phyloP scores from a whole-genome alignment of 2,329 filamentous ascomycete species.

The Orbilia brochopaga region DNA sequence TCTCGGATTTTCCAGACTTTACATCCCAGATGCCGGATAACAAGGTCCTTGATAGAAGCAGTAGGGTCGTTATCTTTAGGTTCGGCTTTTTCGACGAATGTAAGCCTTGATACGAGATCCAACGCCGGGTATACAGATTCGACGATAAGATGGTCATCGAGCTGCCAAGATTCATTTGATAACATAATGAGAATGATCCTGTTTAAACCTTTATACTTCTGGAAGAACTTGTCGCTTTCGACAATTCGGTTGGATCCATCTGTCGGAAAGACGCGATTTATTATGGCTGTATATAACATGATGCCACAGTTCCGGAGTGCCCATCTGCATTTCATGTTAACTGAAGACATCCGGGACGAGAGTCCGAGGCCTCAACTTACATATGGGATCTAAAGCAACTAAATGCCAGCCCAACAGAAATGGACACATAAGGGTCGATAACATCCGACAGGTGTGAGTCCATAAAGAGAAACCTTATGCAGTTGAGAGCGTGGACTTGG shows the following conservation, averaged over 20 bases:
- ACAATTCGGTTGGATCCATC: constrained; percentile 31
- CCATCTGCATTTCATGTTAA: constrained; percentile 63
- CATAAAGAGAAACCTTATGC: constrained; percentile 87
- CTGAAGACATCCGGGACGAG: constrained; percentile 46
- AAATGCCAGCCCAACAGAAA: constrained; percentile 78
- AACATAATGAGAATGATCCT: constrained; percentile 26
- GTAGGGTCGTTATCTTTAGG: constrained; percentile 19
- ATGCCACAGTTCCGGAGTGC: constrained; percentile 92
- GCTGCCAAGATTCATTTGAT: constrained; percentile 30
- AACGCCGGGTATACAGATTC: constrained; percentile 82
- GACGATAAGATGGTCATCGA: constrained; percentile 55
- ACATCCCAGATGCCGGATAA: constrained; percentile 70
- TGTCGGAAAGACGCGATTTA: constrained; percentile 70
- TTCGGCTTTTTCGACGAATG: constrained; percentile 13
- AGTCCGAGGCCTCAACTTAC: constrained; percentile 60
- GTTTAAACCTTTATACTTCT: constrained; percentile 28
- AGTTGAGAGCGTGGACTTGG: constrained; percentile 95
- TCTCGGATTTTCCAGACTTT: constrained; percentile 81
- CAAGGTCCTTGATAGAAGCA: constrained; percentile 65
- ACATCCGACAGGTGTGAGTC: constrained; percentile 75
- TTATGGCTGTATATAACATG: constrained; percentile 83
- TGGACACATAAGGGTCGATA: constrained; percentile 75
- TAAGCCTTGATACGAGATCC: constrained; percentile 67
- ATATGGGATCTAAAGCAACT: constrained; percentile 78
- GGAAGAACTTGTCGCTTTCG: constrained; percentile 29